phyloP scores from a whole-genome alignment of 768 basidiomycete genomes.

The Russula sp. region DNA sequence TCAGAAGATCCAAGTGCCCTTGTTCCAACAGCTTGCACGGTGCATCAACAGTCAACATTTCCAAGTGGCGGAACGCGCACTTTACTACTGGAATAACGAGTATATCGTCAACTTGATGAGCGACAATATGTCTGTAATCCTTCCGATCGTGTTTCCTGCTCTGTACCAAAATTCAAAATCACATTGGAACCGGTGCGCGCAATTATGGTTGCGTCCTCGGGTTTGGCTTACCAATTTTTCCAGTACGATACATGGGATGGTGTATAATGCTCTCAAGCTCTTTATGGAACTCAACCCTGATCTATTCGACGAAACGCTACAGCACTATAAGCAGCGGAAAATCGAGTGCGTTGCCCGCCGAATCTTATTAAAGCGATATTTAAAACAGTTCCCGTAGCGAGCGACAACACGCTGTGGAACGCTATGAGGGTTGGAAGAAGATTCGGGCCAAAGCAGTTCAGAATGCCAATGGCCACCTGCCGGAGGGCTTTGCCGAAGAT shows the following conservation, averaged over 20 bases:
- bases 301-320: conserved; percentile 90
- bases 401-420: conserved; percentile 76
- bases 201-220: not conserved
- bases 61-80: conserved; percentile 96
- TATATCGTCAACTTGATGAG: conserved; percentile 99
- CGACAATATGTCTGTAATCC: conserved; percentile 82
- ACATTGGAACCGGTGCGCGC: conserved; percentile 94
- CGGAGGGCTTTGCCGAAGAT: conserved; percentile 65
- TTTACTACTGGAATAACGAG: conserved; percentile 99
- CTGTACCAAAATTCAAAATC: conserved; percentile 93
- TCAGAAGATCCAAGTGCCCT: conserved; percentile 86
- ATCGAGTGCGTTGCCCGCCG: conserved; percentile 51
- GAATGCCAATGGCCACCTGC: conserved; percentile 69
- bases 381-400: conserved; percentile 52
- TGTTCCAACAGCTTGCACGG: conserved; percentile 92
- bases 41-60: conserved; percentile 99
- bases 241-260: conserved; percentile 98
- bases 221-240: conserved; percentile 12
- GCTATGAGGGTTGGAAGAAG: conserved; percentile 88
- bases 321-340: conserved; percentile 87
- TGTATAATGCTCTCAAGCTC: conserved; percentile 95
- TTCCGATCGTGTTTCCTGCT: conserved; percentile 97
- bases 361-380: not conserved
- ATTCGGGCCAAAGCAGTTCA: conserved; percentile 72
- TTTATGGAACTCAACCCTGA: conserved; percentile 99